Evolutionary conservation across 78 protist genomes (phyloP), one percentile per base, ranked within the genome.

Genomic region (Tieghemostelium lacteum): DNA sequence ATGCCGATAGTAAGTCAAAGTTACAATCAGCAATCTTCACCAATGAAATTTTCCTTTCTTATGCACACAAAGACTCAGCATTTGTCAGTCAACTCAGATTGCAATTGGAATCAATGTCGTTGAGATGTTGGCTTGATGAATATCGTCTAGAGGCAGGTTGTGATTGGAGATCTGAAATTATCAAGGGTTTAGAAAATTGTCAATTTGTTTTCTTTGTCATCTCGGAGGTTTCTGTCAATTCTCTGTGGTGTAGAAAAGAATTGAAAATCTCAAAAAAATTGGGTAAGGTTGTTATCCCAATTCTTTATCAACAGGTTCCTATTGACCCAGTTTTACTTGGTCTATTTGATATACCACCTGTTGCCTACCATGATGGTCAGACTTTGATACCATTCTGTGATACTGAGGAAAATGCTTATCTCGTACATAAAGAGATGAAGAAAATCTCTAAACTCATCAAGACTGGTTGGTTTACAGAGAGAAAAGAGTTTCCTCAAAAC

Each of bases 231-330:
- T 83, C 91, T 20, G 36, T 57, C n/a, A 52, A 64, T 34, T 69
- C 78, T 14, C 91, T 83, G 55, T 83, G 91, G 91, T 83, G 91
- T 83, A 52, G 91, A 45, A 83, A 83, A 58, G 91, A 83, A 58
- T 60, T 83, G 3, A 83, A 83, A 45, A 83, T 83, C 78, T 58
- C 80, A 36, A 66, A 57, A 20, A 66, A 50, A 57, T 34, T 83
- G n/a, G 76, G 91, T 45, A 83, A 83, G 45, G 20, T 42, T 10
- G 66, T 83, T 33, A 58, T 83, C 1, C 77, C 91, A 28, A 4
- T 83, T 0, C 40, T 55, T 20, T 69, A 57, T 29, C 72, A 69
- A 19, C 2, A 60, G 37, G 72, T 83, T 29, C 12, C 36, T 22
- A 29, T 83, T 16, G 91, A 83, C 60, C 91, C 91, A 40, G 22